These are phyloP conservation scores for Tulasnella sp. DNA, from an alignment of 768 basidiomycete species.

Conservation along the genomic window DNA sequence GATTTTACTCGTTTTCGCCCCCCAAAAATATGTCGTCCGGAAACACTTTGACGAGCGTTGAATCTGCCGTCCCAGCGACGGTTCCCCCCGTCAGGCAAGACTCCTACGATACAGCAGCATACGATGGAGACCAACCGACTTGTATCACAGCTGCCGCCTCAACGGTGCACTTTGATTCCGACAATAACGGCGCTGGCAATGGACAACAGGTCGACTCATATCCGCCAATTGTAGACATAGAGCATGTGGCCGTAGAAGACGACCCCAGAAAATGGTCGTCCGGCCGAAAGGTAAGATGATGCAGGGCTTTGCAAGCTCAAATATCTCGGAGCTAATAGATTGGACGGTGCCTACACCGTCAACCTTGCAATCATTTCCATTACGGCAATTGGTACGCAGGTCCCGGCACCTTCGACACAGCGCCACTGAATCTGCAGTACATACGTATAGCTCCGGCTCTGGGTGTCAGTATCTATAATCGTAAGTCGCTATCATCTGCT, in stretches of 20 bases:
- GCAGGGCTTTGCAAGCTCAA: background rate
- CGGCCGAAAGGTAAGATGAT: too few species aligned
- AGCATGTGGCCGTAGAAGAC: too few species aligned
- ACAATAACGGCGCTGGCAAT: background rate
- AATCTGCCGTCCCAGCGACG: background rate
- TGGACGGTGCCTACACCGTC: constrained; percentile 20
- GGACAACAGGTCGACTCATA: background rate
- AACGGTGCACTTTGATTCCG: background rate
- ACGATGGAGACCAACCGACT: background rate
- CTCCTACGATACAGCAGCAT: background rate
- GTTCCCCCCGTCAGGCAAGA: background rate
- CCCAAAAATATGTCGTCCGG: background rate
- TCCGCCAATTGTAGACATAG: background rate
- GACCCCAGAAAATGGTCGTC: too few species aligned
- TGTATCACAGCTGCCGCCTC: background rate
- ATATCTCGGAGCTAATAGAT: too few species aligned
- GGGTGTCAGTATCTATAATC: constrained; percentile 51
- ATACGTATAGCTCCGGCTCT: constrained; percentile 47
- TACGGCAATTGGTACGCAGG: constrained; percentile 26
- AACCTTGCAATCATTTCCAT: constrained; percentile 23
- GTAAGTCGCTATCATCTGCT: constrained; percentile 27
- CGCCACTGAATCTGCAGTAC: too few species aligned
- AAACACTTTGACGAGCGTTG: background rate
- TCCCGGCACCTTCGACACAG: too few species aligned
- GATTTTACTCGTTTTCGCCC: background rate